A percentile compares a stretch with the other conserved stretches of the same genome.
These are phyloP conservation scores for Ploettnerulaceae sp. DNA, from an alignment of 2,329 filamentous ascomycete genomes.

Conservation along the genomic window DNA sequence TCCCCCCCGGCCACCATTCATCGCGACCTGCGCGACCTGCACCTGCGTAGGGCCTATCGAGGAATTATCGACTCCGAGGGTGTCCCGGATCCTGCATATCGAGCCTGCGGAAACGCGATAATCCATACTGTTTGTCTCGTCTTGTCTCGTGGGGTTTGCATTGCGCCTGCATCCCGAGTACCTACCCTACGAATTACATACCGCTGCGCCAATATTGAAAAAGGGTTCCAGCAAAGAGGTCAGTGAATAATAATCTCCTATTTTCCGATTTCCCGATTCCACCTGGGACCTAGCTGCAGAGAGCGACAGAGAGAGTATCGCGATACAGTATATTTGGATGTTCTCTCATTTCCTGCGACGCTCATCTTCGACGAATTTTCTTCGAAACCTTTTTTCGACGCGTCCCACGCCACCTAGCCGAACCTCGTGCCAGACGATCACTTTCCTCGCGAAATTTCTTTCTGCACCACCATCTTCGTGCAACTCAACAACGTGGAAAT, in stretches of 20 bases:
- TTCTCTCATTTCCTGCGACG: background rate
- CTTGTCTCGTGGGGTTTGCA: conserved; percentile 3
- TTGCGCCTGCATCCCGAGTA: conserved; percentile 2
- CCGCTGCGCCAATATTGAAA: no score
- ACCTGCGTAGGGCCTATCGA: conserved; percentile 16
- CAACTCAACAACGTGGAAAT: conserved; percentile 27
- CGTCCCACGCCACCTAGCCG: conserved; percentile 1
- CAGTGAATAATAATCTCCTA: conserved; percentile 7
- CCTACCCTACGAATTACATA: no score
- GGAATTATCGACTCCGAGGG: conserved; percentile 7
- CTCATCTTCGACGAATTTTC: conserved; percentile 2
- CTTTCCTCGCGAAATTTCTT: conserved; percentile 13
- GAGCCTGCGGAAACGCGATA: conserved; percentile 14
- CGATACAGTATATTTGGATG: background rate
- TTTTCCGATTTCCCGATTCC: no score
- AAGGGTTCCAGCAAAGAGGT: conserved; percentile 11
- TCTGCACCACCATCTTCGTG: conserved; percentile 14
- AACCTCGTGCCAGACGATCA: conserved; percentile 18
- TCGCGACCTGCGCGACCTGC: conserved; percentile 10
- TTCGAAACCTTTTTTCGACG: background rate
- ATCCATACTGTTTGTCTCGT: background rate
- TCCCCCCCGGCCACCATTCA: conserved; percentile 9
- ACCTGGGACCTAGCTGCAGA: background rate
- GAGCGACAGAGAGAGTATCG: background rate
- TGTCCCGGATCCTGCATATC: conserved; percentile 2